phyloP scores from a whole-genome alignment of 2,329 filamentous ascomycete genomes.

The Pseudovirgaria hyperparasitica region DNA sequence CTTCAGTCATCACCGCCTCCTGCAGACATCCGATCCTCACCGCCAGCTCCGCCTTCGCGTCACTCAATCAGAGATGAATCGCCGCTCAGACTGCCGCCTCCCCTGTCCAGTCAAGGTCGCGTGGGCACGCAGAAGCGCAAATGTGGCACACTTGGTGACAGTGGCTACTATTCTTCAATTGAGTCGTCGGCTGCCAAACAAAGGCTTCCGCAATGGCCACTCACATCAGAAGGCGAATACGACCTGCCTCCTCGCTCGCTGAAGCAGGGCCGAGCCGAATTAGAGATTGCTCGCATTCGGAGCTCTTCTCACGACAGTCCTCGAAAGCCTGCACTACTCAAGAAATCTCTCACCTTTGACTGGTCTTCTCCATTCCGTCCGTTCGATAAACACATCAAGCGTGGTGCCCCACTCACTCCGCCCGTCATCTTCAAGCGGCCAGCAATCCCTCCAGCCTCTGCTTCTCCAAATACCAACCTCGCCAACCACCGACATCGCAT shows the following conservation, averaged over 20 bases:
- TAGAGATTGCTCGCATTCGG: conserved; percentile 86
- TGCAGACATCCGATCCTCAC: conserved; percentile 74
- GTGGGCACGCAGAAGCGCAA: conserved; percentile 62
- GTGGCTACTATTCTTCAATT: conserved; percentile 91
- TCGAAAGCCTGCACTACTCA: conserved; percentile 40
- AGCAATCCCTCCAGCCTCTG: conserved; percentile 54
- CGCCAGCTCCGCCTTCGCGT: conserved; percentile 67
- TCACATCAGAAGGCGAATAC: conserved; percentile 65
- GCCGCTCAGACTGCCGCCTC: conserved; percentile 56
- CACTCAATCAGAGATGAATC: conserved; percentile 51
- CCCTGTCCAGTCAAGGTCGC: conserved; percentile 51
- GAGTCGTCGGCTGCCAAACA: conserved; percentile 79
- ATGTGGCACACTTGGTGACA: conserved; percentile 73
- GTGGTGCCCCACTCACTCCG: conserved; percentile 61
- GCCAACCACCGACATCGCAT: conserved; percentile 78
- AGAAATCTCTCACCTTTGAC: conserved; percentile 5
- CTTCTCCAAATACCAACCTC: conserved; percentile 87
- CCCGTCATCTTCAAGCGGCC: conserved; percentile 67
- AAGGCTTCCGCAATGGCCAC: conserved; percentile 47
- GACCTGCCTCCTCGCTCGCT: conserved; percentile 63
- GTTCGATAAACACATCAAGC: conserved; percentile 23
- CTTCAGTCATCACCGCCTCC: conserved; percentile 59
- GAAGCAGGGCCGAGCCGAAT: conserved; percentile 84
- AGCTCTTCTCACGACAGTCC: conserved; percentile 91
- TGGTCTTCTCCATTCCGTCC: conserved; percentile 30